A percentile compares a stretch with the other conserved stretches of the same genome.
Conservation (phyloP, 2,329 filamentous ascomycete species). For the Didymella keratinophila region DNA sequence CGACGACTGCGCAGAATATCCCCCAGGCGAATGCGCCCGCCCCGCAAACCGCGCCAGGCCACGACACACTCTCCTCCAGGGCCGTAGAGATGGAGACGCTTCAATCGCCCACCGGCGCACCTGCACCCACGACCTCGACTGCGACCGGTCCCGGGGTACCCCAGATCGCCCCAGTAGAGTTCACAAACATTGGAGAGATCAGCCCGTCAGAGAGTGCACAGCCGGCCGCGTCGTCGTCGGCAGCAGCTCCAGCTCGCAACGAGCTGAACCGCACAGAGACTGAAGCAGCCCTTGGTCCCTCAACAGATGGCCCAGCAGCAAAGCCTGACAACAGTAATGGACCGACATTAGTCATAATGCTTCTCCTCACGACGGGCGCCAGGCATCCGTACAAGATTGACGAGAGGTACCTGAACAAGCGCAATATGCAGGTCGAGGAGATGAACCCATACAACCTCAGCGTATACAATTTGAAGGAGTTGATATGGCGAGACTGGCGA, state of each 20-base stretch:
- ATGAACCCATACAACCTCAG: slow-evolving; percentile 88
- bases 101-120: slow-evolving; percentile 29
- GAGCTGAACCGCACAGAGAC: slow-evolving; percentile 51
- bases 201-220: slow-evolving; percentile 23
- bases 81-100: slow-evolving; percentile 49
- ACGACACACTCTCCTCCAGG: slow-evolving; percentile 35
- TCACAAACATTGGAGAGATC: slow-evolving; percentile 19
- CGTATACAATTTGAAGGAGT: slow-evolving; percentile 90
- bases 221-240: slow-evolving; percentile 25
- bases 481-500: slow-evolving; percentile 92
- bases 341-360: slow-evolving; percentile 73
- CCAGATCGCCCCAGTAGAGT: slow-evolving; percentile 22
- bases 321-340: slow-evolving; percentile 51
- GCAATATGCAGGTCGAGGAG: slow-evolving; percentile 78
- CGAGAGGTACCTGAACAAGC: slow-evolving; percentile 81
- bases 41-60: slow-evolving; percentile 35
- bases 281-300: slow-evolving; percentile 56
- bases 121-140: slow-evolving; percentile 26
- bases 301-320: slow-evolving; percentile 53
- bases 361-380: slow-evolving; percentile 81
- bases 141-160: slow-evolving; percentile 27
- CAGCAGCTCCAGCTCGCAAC: slow-evolving; percentile 36
- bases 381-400: slow-evolving; percentile 91
- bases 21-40: slow-evolving; percentile 31
- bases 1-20: slow-evolving; percentile 35